Percentiles rank a stretch among this genome's conserved stretches.
phyloP scores from a whole-genome alignment of 2,329 filamentous ascomycete genomes.

The Akanthomyces lecanii region DNA sequence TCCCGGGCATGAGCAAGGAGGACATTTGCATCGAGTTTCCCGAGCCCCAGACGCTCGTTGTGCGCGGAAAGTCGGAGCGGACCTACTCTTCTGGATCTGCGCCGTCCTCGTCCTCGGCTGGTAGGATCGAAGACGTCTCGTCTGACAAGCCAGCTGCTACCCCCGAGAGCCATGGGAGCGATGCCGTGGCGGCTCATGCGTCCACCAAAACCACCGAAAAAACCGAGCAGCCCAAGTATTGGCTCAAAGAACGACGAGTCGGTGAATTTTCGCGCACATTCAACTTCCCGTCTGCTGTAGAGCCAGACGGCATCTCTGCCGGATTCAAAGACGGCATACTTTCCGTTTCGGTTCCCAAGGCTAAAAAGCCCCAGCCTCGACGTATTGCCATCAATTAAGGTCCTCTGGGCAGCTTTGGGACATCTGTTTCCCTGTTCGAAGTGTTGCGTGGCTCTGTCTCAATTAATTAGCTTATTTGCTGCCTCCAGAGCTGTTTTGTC shows the following conservation, averaged over 20 bases:
- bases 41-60: slow-evolving; percentile 59
- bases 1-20: slow-evolving; percentile 63
- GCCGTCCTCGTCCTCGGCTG: slow-evolving; percentile 30
- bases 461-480: too few relatives aligned
- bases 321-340: slow-evolving; percentile 57
- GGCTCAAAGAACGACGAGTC: slow-evolving; percentile 2
- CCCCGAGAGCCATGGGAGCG: slow-evolving; percentile 20
- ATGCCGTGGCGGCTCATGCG: neutral
- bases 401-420: too few relatives aligned
- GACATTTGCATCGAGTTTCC: slow-evolving; percentile 66
- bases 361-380: slow-evolving; percentile 44
- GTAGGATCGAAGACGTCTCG: slow-evolving; percentile 36
- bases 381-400: slow-evolving; percentile 44
- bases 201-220: neutral
- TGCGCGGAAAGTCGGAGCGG: slow-evolving; percentile 54
- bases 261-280: slow-evolving; percentile 58
- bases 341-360: slow-evolving; percentile 55
- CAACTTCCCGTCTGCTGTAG: slow-evolving; percentile 54
- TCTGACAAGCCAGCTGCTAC: slow-evolving; percentile 31
- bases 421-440: too few relatives aligned
- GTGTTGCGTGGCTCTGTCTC: too few relatives aligned
- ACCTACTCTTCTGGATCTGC: slow-evolving; percentile 42
- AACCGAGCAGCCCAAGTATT: slow-evolving; percentile 7
- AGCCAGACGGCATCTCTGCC: slow-evolving; percentile 52
- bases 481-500: too few relatives aligned